Evolutionary conservation across 148 eudicot genomes (phyloP), one percentile per base, ranked within the genome.

Genomic region (Spergularia marina): DNA sequence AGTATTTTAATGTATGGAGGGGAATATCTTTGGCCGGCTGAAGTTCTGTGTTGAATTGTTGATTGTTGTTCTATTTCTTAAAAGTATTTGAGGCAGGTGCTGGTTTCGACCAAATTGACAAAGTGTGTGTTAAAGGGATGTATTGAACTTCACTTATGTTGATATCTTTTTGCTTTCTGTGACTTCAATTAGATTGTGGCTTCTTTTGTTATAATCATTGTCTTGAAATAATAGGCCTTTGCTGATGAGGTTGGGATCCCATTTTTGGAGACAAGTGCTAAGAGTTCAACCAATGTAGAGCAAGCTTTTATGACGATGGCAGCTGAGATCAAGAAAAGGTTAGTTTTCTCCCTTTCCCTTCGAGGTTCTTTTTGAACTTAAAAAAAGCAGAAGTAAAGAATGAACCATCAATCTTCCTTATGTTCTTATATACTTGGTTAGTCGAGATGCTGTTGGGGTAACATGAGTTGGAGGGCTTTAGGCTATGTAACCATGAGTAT

Each of bases 201-300:
- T 65, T 34, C 40, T 62, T 71, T 72, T 9, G 21, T 70, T 75
- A 18, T 71, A 18, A 52, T 51, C 23, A 41, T 53, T 14, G 40
- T 34, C 23, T 53, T 10, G 8, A 53, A 70, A 70, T 41, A 10
- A 30, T 70, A 84, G 86, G 86, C 86, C 18, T 81, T 84, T 63
- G 84, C 86, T 11, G 86, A 84, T 84, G 86, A 84, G 86, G 75
- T 84, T 76, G 86, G 86, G 65, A 78, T 84, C 74, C 86, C 86
- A 20, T 84, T 84, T 74, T 78, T 84, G 84, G 86, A 84, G 78
- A 84, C 86, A 57, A 84, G 86, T 84, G 86, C 86, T 55, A 84
- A 84, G 76, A 78, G 81, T 62, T 72, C 86, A 75, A 81, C 86
- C 56, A 84, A 84, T 78, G 86, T 84, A 53, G 84, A 84, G 71